Evolutionary conservation across 768 basidiomycete genomes (phyloP).

Genomic region (Harrya chromipes): DNA sequence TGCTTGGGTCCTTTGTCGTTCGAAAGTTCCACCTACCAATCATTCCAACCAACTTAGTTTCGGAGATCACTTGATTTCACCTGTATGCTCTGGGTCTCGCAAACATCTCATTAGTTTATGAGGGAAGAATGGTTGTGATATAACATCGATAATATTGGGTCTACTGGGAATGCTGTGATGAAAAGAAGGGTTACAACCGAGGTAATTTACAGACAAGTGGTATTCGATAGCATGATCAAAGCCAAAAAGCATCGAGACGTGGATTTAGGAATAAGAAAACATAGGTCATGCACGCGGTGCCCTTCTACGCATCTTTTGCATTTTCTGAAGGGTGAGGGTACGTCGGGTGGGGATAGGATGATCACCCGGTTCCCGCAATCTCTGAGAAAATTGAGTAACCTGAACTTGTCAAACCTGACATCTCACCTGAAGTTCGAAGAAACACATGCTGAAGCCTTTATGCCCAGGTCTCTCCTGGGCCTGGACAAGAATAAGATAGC

Average conservation of each 20-base stretch:
- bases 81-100: slow-evolving; percentile 5
- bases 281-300: neutral
- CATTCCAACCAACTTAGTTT: slow-evolving; percentile 1
- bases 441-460: slow-evolving; percentile 26
- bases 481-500: slow-evolving; percentile 13
- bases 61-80: slow-evolving; percentile 6
- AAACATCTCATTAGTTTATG: slow-evolving; percentile 12
- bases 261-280: neutral
- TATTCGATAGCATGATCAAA: slow-evolving; percentile 11
- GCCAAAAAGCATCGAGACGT: neutral
- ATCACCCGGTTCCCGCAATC: slow-evolving; percentile 23
- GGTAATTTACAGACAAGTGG: neutral
- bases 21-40: slow-evolving; percentile 6
- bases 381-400: slow-evolving; percentile 12
- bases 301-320: slow-evolving; percentile 13
- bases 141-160: slow-evolving; percentile 11
- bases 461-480: slow-evolving; percentile 17
- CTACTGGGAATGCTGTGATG: neutral
- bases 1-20: slow-evolving; percentile 16
- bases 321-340: slow-evolving; percentile 7
- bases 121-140: slow-evolving; percentile 15
- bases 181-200: neutral
- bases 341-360: slow-evolving; percentile 20
- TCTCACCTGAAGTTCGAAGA: slow-evolving; percentile 27
- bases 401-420: neutral